phyloP scores from a whole-genome alignment of 495 filamentous ascomycete species.

The Tetracladium marchalianum region DNA sequence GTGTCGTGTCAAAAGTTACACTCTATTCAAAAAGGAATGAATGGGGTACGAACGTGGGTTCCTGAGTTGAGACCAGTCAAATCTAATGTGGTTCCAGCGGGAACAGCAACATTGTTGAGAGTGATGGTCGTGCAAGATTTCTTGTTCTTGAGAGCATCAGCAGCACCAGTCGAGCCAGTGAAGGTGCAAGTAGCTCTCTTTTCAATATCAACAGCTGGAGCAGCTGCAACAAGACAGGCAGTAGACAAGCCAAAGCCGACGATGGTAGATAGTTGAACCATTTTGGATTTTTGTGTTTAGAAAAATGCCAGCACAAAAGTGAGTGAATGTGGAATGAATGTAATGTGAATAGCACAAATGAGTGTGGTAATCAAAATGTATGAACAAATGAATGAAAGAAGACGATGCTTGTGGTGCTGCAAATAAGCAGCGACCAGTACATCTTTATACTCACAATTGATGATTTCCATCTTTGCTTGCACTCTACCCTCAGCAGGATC shows the following conservation, averaged over 20 bases:
- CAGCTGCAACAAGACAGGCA: slow-evolving; percentile 6
- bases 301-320: neutral
- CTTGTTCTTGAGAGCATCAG: slow-evolving; percentile 29
- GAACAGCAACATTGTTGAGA: slow-evolving; percentile 33
- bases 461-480: no score
- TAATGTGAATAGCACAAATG: neutral
- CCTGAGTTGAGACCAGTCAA: slow-evolving; percentile 31
- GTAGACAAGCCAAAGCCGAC: slow-evolving; percentile 4
- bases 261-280: slow-evolving; percentile 10
- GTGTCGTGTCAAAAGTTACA: neutral
- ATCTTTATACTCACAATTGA: slow-evolving; percentile 1
- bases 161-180: slow-evolving; percentile 24
- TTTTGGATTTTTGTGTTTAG: slow-evolving; percentile 7
- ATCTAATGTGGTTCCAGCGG: slow-evolving; percentile 37
- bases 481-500: no score
- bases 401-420: slow-evolving; percentile 1
- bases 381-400: slow-evolving; percentile 5
- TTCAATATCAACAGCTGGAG: slow-evolving; percentile 10
- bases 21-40: no score
- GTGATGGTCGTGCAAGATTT: slow-evolving; percentile 34
- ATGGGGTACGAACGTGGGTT: slow-evolving; percentile 27
- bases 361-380: neutral
- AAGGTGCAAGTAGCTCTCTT: slow-evolving; percentile 29
- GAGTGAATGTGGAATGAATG: neutral
- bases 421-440: neutral